These are phyloP conservation scores for Lactarius akahatsu DNA, from an alignment of 768 basidiomycete species.

Conservation along the genomic window DNA sequence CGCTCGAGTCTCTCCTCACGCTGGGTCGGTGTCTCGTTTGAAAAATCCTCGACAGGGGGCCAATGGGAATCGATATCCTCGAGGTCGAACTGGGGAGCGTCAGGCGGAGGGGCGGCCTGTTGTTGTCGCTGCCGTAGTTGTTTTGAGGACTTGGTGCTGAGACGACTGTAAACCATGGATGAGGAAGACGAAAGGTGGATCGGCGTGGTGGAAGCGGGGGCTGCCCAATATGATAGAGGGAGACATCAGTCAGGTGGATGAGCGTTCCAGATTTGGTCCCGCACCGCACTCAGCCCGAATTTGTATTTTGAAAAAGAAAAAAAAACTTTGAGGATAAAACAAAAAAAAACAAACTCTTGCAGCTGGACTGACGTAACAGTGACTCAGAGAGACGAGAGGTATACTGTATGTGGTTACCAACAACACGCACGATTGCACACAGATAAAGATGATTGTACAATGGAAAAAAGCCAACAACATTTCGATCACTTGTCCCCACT, in stretches of 20 bases:
- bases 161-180: constrained; percentile 7
- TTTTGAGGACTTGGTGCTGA: not conserved
- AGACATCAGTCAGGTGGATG: not conserved
- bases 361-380: constrained; percentile 9
- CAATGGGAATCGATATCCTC: constrained; percentile 29
- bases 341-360: not conserved
- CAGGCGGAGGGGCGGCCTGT: not conserved
- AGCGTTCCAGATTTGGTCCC: not conserved
- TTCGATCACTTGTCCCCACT: not conserved
- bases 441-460: constrained; percentile 30
- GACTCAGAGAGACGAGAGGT: not conserved
- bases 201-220: not conserved
- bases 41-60: constrained; percentile 37
- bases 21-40: constrained; percentile 45
- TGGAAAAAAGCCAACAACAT: not conserved
- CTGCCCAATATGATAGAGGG: not conserved
- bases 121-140: not conserved
- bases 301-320: not conserved
- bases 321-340: too few relatives aligned
- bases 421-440: constrained; percentile 1
- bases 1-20: constrained; percentile 41
- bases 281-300: not conserved
- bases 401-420: constrained; percentile 5
- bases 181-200: not conserved
- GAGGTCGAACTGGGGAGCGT: constrained; percentile 17